Evolutionary conservation across 345 rosid species (phyloP).

Genomic region (Zanthoxylum bungeanum): DNA sequence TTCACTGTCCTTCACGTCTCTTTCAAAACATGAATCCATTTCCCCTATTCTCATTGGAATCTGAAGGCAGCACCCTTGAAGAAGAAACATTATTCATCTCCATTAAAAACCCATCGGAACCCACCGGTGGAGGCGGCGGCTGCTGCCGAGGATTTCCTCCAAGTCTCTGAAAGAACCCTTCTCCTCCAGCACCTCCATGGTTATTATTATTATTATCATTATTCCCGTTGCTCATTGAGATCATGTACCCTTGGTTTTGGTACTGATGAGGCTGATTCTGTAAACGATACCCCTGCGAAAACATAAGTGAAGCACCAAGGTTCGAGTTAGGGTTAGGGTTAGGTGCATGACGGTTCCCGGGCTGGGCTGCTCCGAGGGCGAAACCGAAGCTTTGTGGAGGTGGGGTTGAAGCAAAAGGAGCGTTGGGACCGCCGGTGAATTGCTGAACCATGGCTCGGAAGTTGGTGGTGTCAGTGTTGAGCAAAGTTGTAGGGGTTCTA

Average conservation of each 20-base stretch:
- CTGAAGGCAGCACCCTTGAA: slow-evolving; percentile 16
- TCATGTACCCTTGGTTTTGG: slow-evolving; percentile 31
- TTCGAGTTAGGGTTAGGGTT: slow-evolving; percentile 11
- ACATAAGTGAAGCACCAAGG: slow-evolving; percentile 11
- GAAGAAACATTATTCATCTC: slow-evolving; percentile 17
- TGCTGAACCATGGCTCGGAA: slow-evolving; percentile 98
- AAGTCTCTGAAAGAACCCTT: slow-evolving; percentile 26
- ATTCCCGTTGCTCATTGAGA: slow-evolving; percentile 28
- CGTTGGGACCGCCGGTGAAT: slow-evolving; percentile 80
- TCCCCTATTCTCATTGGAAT: slow-evolving; percentile 35
- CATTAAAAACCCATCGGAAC: slow-evolving; percentile 12
- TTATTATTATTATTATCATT: too few relatives aligned
- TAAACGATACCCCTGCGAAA: slow-evolving; percentile 18
- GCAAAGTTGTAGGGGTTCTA: slow-evolving; percentile 90
- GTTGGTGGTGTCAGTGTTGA: slow-evolving; percentile 85
- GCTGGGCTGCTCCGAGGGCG: slow-evolving; percentile 14
- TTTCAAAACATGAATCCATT: slow-evolving; percentile 41
- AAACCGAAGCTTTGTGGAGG: slow-evolving; percentile 21
- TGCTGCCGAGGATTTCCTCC: slow-evolving; percentile 23
- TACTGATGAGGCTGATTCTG: slow-evolving; percentile 28
- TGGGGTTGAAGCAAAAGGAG: slow-evolving; percentile 47
- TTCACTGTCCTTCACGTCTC: slow-evolving; percentile 15
- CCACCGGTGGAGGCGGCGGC: slow-evolving; percentile 20
- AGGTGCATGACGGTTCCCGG: slow-evolving; percentile 20
- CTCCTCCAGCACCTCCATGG: slow-evolving; percentile 8